Conservation (phyloP, 176 grass and related monocot species). For the Triticum turgidum region DNA sequence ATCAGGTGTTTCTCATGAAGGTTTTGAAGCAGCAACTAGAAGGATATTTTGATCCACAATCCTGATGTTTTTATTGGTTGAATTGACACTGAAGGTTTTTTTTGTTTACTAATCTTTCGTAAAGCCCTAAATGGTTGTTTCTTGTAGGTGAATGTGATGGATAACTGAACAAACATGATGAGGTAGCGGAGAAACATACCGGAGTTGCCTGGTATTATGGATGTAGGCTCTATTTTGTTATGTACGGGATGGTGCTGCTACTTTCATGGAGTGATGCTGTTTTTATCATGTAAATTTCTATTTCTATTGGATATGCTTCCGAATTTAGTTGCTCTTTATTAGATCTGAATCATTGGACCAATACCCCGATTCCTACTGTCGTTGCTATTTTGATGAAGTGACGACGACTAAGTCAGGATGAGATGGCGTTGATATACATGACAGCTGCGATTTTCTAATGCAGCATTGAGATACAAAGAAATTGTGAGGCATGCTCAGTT, state of each 20-base stretch:
- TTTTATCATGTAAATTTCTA: slow-evolving; percentile 50
- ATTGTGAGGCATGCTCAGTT: slow-evolving; percentile 49
- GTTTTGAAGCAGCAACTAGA: slow-evolving; percentile 60
- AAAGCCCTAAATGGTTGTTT: background rate
- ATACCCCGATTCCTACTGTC: background rate
- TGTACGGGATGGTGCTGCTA: too few species aligned
- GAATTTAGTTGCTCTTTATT: slow-evolving; percentile 46
- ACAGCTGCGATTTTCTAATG: slow-evolving; percentile 60
- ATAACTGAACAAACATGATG: slow-evolving; percentile 86
- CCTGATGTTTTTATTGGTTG: slow-evolving; percentile 54
- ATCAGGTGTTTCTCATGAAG: slow-evolving; percentile 33
- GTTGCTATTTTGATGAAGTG: too few species aligned
- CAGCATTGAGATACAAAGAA: slow-evolving; percentile 27
- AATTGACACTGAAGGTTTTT: slow-evolving; percentile 6
- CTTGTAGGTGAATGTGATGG: slow-evolving; percentile 67
- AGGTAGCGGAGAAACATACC: slow-evolving; percentile 17
- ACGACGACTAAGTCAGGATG: background rate
- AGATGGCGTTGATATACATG: slow-evolving; percentile 18
- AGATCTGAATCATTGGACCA: slow-evolving; percentile 30
- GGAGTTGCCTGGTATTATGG: too few species aligned
- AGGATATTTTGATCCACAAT: slow-evolving; percentile 52
- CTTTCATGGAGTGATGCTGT: too few species aligned
- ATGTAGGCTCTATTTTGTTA: too few species aligned
- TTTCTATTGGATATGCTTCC: slow-evolving; percentile 44
- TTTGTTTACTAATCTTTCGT: background rate